These are phyloP conservation scores for Pneumocystis canis DNA, from an alignment of 1,139 yeast species.

Conservation along the genomic window DNA sequence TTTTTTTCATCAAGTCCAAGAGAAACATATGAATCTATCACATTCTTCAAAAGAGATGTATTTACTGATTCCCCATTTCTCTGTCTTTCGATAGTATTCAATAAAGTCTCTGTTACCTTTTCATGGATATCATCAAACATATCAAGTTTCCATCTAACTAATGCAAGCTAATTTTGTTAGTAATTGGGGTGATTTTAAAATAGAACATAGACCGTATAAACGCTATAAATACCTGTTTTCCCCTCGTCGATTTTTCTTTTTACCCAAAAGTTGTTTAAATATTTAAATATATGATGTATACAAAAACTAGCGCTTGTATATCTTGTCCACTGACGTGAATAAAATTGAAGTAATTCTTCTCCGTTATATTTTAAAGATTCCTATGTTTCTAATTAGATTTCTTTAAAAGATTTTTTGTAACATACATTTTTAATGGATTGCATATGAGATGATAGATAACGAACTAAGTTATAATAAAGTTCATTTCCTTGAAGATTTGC, in stretches of 20 bases:
- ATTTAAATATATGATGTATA: conserved; percentile 84
- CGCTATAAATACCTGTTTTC: conserved; percentile 79
- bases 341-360: conserved; percentile 68
- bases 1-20: conserved; percentile 39
- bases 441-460: conserved; percentile 51
- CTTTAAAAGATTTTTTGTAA: background rate
- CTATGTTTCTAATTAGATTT: conserved; percentile 2
- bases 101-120: conserved; percentile 50
- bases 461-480: conserved; percentile 56
- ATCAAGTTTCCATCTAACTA: conserved; percentile 75
- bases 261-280: conserved; percentile 95
- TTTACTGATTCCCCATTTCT: conserved; percentile 68
- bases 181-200: background rate
- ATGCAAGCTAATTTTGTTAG: conserved; percentile 32
- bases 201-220: conserved; percentile 39
- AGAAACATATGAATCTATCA: conserved; percentile 64
- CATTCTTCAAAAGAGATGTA: conserved; percentile 50
- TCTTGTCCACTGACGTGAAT: conserved; percentile 78
- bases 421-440: conserved; percentile 16
- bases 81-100: conserved; percentile 61
- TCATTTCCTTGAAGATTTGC: conserved; percentile 68
- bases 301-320: conserved; percentile 85
- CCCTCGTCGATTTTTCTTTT: conserved; percentile 93
- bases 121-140: conserved; percentile 58
- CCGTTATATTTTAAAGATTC: conserved; percentile 21